phyloP scores from a whole-genome alignment of 768 basidiomycete species.

The Lentinula sp. region DNA sequence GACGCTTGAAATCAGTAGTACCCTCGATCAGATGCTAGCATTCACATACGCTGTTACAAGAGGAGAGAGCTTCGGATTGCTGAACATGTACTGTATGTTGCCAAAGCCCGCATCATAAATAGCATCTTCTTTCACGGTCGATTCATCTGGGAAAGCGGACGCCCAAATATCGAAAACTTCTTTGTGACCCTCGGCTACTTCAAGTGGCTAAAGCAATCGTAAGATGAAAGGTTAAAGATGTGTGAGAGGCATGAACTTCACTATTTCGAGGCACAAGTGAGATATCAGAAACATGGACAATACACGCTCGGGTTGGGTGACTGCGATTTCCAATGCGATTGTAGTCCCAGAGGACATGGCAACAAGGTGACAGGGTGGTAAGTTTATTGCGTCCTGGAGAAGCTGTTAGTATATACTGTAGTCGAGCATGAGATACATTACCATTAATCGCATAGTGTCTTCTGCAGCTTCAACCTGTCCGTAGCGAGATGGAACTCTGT shows the following conservation, averaged over 20 bases:
- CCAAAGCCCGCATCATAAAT: conserved; percentile 1
- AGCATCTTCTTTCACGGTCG: background rate
- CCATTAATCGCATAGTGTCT: conserved; percentile 2
- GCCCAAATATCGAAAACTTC: background rate
- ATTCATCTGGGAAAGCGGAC: background rate
- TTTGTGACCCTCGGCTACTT: conserved; percentile 1
- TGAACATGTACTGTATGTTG: conserved; percentile 1
- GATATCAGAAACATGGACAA: background rate
- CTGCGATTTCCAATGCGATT: background rate
- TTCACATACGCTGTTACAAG: conserved; percentile 1
- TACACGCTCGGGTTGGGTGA: background rate
- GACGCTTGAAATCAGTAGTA: background rate
- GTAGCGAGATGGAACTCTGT: background rate
- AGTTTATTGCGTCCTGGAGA: background rate
- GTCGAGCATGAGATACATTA: background rate
- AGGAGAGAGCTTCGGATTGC: background rate
- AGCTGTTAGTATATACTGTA: background rate
- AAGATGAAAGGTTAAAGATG: background rate
- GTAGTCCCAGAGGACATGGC: background rate
- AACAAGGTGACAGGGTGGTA: conserved; percentile 1
- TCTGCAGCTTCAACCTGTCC: conserved; percentile 5
- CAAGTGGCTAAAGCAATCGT: background rate
- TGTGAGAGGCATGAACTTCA: background rate
- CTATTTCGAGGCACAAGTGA: conserved; percentile 2
- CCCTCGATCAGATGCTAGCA: background rate